A percentile compares a stretch with the other conserved stretches of the same genome.
Evolutionary conservation across 306 rosid genomes (phyloP).

Genomic region (Aeschynomene evenia): DNA sequence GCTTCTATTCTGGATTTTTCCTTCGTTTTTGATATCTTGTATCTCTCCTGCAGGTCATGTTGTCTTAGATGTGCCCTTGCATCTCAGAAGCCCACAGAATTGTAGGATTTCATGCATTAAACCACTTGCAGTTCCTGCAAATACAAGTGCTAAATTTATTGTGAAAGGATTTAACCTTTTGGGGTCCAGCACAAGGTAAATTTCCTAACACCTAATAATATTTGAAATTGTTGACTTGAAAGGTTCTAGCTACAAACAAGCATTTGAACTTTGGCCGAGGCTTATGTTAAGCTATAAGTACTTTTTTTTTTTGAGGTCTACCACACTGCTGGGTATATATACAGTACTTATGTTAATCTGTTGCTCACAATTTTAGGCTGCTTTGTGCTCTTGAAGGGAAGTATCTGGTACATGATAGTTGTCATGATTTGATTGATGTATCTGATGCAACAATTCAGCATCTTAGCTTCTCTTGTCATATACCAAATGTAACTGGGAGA

Average conservation of each 20-base stretch:
- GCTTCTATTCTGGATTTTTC: background rate
- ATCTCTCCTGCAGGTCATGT: slow-evolving; percentile 66
- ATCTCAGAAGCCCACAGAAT: slow-evolving; percentile 44
- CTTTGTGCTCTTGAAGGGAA: slow-evolving; percentile 87
- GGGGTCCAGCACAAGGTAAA: slow-evolving; percentile 62
- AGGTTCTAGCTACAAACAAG: slow-evolving; percentile 21
- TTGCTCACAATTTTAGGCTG: slow-evolving; percentile 55
- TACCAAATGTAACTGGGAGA: slow-evolving; percentile 67
- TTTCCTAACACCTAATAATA: background rate
- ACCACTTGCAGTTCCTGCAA: slow-evolving; percentile 79
- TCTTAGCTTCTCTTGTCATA: slow-evolving; percentile 61
- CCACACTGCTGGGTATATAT: background rate
- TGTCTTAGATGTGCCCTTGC: slow-evolving; percentile 67
- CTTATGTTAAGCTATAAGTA: background rate
- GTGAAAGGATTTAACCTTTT: slow-evolving; percentile 78
- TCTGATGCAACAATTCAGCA: slow-evolving; percentile 44
- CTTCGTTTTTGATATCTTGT: background rate
- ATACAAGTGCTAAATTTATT: slow-evolving; percentile 52
- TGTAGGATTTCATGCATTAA: slow-evolving; percentile 63
- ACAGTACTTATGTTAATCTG: background rate
- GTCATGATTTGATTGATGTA: slow-evolving; percentile 52
- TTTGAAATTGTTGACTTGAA: background rate
- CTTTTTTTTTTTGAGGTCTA: background rate
- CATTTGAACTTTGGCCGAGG: background rate
- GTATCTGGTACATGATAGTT: slow-evolving; percentile 61